A percentile compares a stretch with the other conserved stretches of the same genome.
Conservation (phyloP, 202 grass and related monocot genomes). For the Hordeum pubiflorum region DNA sequence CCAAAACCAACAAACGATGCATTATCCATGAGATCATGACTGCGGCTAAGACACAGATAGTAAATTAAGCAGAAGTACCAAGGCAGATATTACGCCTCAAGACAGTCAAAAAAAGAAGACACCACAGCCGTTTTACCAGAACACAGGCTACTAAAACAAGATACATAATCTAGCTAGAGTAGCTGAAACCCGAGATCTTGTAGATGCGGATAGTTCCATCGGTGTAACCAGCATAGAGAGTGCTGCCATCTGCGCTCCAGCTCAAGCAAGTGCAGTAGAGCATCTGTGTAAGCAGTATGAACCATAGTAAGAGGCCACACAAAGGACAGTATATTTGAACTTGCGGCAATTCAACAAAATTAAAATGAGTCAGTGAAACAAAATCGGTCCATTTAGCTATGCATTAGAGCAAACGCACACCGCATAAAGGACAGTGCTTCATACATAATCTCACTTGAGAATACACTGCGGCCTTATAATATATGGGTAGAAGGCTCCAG, state of each 20-base stretch:
- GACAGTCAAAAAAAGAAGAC: constrained; percentile 26
- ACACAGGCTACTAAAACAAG: not conserved
- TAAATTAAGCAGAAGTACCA: constrained; percentile 28
- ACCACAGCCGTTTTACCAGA: not conserved
- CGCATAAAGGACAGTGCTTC: not conserved
- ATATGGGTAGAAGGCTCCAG: not conserved
- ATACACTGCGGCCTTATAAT: not conserved
- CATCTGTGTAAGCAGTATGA: constrained; percentile 28
- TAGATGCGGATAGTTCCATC: constrained; percentile 61
- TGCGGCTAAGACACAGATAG: constrained; percentile 26
- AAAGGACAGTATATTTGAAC: not conserved
- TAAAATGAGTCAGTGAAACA: too few species aligned
- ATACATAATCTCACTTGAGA: not conserved
- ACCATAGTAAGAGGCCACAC: not conserved
- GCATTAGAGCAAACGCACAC: not conserved
- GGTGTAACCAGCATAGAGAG: constrained; percentile 46
- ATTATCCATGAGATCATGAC: constrained; percentile 29
- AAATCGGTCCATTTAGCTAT: not conserved
- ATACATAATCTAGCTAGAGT: constrained; percentile 27
- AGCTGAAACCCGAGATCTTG: constrained; percentile 45
- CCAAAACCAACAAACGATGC: constrained; percentile 8
- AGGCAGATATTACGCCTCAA: constrained; percentile 30
- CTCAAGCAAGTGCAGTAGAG: constrained; percentile 65
- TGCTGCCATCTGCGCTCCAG: constrained; percentile 66
- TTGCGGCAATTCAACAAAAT: not conserved